Base-by-base conservation (phyloP, 2,329 filamentous ascomycete species). In the Metarhizium robertsii region DNA sequence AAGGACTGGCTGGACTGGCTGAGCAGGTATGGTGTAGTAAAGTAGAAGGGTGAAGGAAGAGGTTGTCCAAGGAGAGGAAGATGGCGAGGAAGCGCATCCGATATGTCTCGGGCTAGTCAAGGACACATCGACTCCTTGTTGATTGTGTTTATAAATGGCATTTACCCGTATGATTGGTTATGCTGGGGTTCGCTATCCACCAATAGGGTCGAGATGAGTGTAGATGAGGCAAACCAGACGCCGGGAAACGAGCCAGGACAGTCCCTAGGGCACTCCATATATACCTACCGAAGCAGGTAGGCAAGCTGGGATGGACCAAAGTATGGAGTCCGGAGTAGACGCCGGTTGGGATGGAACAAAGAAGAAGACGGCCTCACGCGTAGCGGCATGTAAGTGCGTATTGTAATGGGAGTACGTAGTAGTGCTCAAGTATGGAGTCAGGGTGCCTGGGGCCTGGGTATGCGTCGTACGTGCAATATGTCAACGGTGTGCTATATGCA, bases 151-250 rank as follows among this genome's bases (percentile, higher is more conserved):
- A 65, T 61, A 60, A 63, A 58, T 62, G 55, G 58, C 58, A 62
- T 57, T 57, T 57, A 57, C 53, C 57, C 58, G 60, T 66, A 61
- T 70, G 67, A 70, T 71, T 71, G 69, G 69, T 63, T 62, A 61
- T 64, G 55, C 57, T 61, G 57, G 61, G 64, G 66, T 59, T 60
- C 58, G 49, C 60, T 60, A 55, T 62, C 59, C 62, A 65, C 69
- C 69, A 71, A 70, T 69, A 59, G 60, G 47, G 62, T 59, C 61
- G 59, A 61, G 61, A 68, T 65, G 64, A 61, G 61, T 64, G 61
- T 62, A 64, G 66, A 65, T 66, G 66, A 70, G 65, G 66, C 64
- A 68, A 62, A 67, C 63, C 57, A 60, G 60, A 61, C 61, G 63
- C 66, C 63, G 65, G 66, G 65, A 67, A 18, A 66, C 60, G 59